Base-by-base conservation (phyloP, 179 eudicot species). In the Heliamphora pulchella region DNA sequence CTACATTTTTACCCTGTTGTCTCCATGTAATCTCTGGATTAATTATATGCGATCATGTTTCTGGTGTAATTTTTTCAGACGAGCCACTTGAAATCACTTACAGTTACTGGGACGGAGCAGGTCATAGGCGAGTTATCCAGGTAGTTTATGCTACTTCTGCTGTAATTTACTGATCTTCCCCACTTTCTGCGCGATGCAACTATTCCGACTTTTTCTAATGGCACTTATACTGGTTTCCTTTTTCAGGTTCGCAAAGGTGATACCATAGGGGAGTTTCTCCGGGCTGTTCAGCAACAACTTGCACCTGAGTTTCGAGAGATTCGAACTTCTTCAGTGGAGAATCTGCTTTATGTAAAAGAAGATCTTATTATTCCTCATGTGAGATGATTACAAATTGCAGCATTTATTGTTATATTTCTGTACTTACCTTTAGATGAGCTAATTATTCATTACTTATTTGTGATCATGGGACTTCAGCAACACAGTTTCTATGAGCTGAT, bases 311-410 rank as follows among this genome's bases (percentile, higher is more conserved):
- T 95, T 79, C 89, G 98, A 79, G 98, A 95, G 89, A 91, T 95
- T 65, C 93, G 98, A 54, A 95, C 98, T 15, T 77, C 97, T 83
- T 93, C 98, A 41, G 98, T 95, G 78, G 97, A 95, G 87, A 95
- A 95, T 89, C 86, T 95, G 76, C 91, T 95, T 47, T 95, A 95
- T 86, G 98, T 95, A 63, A 95, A 95, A 87, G 98, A 95, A 89
- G 98, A 95, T 88, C 91, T 95, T 61, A 95, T 95, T 78, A 91
- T 95, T 84, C 98, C 98, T 79, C 98, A 95, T 86, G 98, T 95
- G 83, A 90, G 87, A 72, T 51, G 59, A 11, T 74, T 65, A 15
- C 9, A 39, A 31, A 0, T 22, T 0, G 44, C 43, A 18, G 43
- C 22, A 22, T 65, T 41, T 11, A 31, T 15, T 10, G 5, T 17